Evolutionary conservation across 2,329 filamentous ascomycete genomes (phyloP).

Genomic region (Apiospora arundinis): DNA sequence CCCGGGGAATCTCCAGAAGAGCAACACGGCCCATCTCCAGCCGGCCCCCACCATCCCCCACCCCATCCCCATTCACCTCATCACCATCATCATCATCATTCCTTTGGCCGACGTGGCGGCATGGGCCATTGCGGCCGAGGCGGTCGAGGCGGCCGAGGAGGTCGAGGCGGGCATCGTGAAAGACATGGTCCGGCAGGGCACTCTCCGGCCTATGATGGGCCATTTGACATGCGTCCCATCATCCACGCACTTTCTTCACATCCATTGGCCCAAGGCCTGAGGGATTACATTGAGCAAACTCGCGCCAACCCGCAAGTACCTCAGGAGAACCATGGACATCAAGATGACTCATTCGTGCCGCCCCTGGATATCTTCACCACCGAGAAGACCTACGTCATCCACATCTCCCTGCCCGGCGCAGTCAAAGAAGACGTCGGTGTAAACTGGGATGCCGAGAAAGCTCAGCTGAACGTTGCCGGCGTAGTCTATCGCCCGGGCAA

Average conservation of each 20-base stretch:
- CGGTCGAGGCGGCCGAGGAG: conserved; percentile 31
- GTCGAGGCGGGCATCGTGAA: conserved; percentile 29
- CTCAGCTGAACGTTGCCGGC: conserved; percentile 70
- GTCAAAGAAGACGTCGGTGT: conserved; percentile 80
- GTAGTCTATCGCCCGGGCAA: conserved; percentile 76
- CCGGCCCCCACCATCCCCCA: conserved; percentile 27
- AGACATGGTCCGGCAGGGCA: conserved; percentile 29
- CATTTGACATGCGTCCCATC: conserved; percentile 47
- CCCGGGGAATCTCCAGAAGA: conserved; percentile 1
- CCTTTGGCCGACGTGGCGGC: conserved; percentile 26
- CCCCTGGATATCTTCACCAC: conserved; percentile 81
- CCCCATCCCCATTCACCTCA: conserved; percentile 26
- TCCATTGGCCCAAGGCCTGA: conserved; percentile 50
- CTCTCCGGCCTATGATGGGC: conserved; percentile 32
- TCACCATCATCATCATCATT: conserved; percentile 32
- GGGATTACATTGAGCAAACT: conserved; percentile 44
- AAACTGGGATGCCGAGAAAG: conserved; percentile 75
- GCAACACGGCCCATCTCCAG: background rate
- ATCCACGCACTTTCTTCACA: conserved; percentile 49
- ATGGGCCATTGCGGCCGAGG: conserved; percentile 27
- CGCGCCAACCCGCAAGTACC: conserved; percentile 30
- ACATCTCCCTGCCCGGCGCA: conserved; percentile 79
- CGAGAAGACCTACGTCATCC: conserved; percentile 68
- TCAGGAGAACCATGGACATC: conserved; percentile 24
- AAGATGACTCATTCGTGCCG: conserved; percentile 59